Percentiles rank a stretch among this genome's conserved stretches.
Conservation (phyloP, 192 early-diverging fungal genomes). For the Entrophospora sp. region DNA sequence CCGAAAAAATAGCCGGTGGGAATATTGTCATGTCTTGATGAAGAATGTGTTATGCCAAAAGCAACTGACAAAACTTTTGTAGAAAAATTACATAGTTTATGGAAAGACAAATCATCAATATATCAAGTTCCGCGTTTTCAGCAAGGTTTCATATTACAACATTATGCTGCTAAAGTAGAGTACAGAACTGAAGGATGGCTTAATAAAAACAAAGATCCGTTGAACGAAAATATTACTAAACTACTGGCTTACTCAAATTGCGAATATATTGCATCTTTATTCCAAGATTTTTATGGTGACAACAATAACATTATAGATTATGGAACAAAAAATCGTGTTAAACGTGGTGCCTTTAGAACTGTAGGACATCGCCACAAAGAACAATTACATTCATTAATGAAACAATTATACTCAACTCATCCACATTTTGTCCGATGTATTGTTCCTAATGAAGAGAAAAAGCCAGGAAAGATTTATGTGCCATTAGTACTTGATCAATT, state of each 20-base stretch:
- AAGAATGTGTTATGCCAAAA: constrained; percentile 97
- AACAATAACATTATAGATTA: constrained; percentile 31
- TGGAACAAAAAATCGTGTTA: constrained; percentile 38
- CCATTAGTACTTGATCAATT: constrained; percentile 87
- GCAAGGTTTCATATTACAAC: constrained; percentile 80
- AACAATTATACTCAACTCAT: constrained; percentile 79
- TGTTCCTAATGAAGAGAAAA: constrained; percentile 88
- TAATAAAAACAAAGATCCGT: constrained; percentile 97
- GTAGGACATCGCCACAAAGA: constrained; percentile 94
- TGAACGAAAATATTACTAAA: constrained; percentile 89
- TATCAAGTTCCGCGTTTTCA: constrained; percentile 82
- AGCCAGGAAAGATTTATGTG: constrained; percentile 70
- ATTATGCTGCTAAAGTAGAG: constrained; percentile 95
- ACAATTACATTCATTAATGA: constrained; percentile 81
- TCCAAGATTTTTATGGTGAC: constrained; percentile 69
- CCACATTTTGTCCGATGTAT: constrained; percentile 99
- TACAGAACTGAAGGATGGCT: constrained; percentile 88
- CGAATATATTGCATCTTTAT: constrained; percentile 69
- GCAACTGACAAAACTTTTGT: constrained; percentile 93
- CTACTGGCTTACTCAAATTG: constrained; percentile 77
- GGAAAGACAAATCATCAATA: constrained; percentile 82
- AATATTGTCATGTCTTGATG: constrained; percentile 91
- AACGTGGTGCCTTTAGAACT: constrained; percentile 87
- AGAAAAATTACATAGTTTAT: constrained; percentile 81
- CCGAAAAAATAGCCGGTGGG: constrained; percentile 65